phyloP scores from a whole-genome alignment of 2,329 filamentous ascomycete genomes.

The Beauveria brongniartii region DNA sequence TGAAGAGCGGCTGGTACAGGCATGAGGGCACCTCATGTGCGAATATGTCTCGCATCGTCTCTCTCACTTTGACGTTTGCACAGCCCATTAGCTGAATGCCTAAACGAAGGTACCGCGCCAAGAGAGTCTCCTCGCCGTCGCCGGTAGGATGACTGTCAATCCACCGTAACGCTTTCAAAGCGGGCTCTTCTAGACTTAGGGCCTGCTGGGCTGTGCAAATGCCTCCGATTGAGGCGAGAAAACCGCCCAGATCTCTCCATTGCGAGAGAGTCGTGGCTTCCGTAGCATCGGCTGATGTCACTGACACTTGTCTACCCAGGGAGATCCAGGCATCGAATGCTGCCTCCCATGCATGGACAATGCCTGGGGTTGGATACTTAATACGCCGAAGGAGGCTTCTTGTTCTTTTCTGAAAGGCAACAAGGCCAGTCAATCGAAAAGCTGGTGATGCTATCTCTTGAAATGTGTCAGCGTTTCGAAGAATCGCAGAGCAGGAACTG shows the following conservation, averaged over 20 bases:
- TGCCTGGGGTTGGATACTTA: conserved; percentile 56
- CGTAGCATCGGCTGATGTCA: conserved; percentile 39
- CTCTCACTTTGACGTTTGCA: conserved; percentile 54
- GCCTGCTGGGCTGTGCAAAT: conserved; percentile 55
- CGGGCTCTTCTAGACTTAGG: conserved; percentile 48
- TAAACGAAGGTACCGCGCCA: conserved; percentile 52
- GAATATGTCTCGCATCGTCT: conserved; percentile 58
- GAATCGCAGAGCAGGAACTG: conserved; percentile 43
- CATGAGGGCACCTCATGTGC: conserved; percentile 56
- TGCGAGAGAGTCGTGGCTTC: conserved; percentile 51
- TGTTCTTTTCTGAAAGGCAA: conserved; percentile 61
- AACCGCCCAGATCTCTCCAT: conserved; percentile 63
- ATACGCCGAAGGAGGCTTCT: conserved; percentile 52
- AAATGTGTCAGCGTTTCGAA: conserved; percentile 55
- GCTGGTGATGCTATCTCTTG: conserved; percentile 53
- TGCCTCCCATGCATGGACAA: conserved; percentile 58
- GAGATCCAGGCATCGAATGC: conserved; percentile 59
- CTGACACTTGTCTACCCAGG: conserved; percentile 55
- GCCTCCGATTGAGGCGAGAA: conserved; percentile 58
- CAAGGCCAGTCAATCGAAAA: conserved; percentile 59
- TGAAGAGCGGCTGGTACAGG: conserved; percentile 56
- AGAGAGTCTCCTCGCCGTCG: conserved; percentile 50
- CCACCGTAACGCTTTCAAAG: conserved; percentile 51
- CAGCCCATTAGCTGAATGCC: conserved; percentile 60
- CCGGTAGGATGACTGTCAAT: conserved; percentile 54